Evolutionary conservation across 345 rosid genomes (phyloP).

Genomic region (Zanthoxylum bungeanum): DNA sequence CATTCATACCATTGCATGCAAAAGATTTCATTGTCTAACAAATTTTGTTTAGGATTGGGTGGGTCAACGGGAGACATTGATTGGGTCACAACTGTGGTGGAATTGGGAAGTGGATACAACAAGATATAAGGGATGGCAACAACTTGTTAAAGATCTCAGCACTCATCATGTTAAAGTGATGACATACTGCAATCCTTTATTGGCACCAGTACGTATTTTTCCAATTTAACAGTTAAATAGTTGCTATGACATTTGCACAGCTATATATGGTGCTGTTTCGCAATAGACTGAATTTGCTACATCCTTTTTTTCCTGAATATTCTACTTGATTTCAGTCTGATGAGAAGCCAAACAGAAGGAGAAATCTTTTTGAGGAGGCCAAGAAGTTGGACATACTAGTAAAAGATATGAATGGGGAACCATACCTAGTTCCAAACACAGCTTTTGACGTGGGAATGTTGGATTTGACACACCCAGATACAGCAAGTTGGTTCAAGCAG

Average conservation of each 20-base stretch:
- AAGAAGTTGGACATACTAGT: constrained; percentile 52
- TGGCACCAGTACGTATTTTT: constrained; percentile 52
- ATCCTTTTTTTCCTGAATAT: constrained; percentile 18
- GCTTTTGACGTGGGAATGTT: constrained; percentile 77
- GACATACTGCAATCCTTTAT: constrained; percentile 81
- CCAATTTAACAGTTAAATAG: not conserved
- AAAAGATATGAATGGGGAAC: constrained; percentile 50
- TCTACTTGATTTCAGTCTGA: constrained; percentile 32
- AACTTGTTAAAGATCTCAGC: constrained; percentile 45
- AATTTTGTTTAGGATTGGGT: constrained; percentile 60
- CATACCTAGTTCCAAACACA: constrained; percentile 71
- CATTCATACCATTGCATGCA: not conserved
- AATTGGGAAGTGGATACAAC: constrained; percentile 67
- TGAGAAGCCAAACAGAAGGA: constrained; percentile 48
- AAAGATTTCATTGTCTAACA: constrained; percentile 5
- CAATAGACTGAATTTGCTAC: constrained; percentile 1
- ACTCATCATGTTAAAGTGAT: constrained; percentile 51
- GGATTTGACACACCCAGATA: constrained; percentile 67
- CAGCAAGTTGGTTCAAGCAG: constrained; percentile 64
- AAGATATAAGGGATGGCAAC: constrained; percentile 55
- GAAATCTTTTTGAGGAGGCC: constrained; percentile 62
- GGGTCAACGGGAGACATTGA: constrained; percentile 58
- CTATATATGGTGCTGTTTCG: constrained; percentile 6
- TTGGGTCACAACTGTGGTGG: constrained; percentile 80
- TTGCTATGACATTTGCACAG: not conserved